Conservation (phyloP, 345 rosid species). For the Lenwebbia sp. region DNA sequence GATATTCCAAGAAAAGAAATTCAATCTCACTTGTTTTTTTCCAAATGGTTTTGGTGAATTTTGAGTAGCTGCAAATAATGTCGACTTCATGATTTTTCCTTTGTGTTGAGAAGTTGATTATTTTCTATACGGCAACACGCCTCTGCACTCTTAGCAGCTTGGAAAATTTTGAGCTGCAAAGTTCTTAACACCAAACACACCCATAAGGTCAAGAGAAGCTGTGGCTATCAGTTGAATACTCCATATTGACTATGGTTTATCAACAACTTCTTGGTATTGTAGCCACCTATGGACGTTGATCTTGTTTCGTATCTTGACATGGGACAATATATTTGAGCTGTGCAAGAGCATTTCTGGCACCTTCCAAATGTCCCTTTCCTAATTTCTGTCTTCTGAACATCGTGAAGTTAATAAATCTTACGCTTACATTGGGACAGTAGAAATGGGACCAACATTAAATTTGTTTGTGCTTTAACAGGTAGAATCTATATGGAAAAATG, state of each 20-base stretch:
- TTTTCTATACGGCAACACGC: neutral
- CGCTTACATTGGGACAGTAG: neutral
- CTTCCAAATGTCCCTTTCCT: neutral
- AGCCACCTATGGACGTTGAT: neutral
- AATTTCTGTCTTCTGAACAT: neutral
- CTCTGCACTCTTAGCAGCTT: neutral
- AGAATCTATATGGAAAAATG: conserved; percentile 11
- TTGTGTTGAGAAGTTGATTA: neutral
- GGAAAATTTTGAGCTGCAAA: neutral
- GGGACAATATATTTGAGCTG: neutral
- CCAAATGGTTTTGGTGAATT: neutral
- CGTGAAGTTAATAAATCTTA: neutral
- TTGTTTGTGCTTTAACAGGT: conserved; percentile 12
- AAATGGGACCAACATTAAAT: neutral
- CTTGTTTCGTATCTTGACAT: neutral
- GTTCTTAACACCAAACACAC: neutral
- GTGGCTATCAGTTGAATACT: neutral
- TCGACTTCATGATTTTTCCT: neutral
- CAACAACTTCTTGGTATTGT: neutral
- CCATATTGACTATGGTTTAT: neutral
- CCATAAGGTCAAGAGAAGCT: neutral
- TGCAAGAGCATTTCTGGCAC: neutral
- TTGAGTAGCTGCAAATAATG: neutral
- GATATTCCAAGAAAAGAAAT: neutral
- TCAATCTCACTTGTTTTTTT: neutral